phyloP scores from a whole-genome alignment of 768 basidiomycete species.

The Krasilnikovozyma curviuscula region DNA sequence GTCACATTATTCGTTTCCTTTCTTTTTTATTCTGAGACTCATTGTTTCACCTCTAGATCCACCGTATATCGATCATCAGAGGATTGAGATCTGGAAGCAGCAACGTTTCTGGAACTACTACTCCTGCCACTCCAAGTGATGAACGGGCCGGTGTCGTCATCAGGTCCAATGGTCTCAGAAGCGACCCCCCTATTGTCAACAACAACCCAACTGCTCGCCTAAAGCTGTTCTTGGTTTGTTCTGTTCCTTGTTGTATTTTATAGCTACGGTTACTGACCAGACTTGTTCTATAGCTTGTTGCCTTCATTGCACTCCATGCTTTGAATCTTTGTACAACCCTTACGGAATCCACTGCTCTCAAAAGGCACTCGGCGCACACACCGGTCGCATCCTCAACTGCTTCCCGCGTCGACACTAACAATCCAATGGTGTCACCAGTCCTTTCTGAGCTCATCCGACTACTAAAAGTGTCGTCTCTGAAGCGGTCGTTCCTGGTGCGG shows the following conservation, averaged over 20 bases:
- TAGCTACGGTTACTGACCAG: neutral
- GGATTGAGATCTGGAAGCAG: constrained; percentile 19
- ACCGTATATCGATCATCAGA: constrained; percentile 33
- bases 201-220: constrained; percentile 34
- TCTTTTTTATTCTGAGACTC: neutral
- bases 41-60: constrained; percentile 18
- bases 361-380: constrained; percentile 28
- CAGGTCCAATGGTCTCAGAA: no score
- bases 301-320: constrained; percentile 77
- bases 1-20: neutral
- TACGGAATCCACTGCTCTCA: constrained; percentile 42
- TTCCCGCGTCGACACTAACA: constrained; percentile 50
- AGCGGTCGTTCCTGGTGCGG: constrained; percentile 69
- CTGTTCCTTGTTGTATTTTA: neutral
- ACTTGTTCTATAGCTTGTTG: constrained; percentile 40
- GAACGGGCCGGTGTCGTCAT: no score
- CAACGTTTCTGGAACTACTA: constrained; percentile 2
- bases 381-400: neutral
- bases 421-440: constrained; percentile 39
- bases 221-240: constrained; percentile 65
- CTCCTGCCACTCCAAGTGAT: constrained; percentile 8
- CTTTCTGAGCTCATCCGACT: constrained; percentile 35
- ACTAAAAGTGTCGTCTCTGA: constrained; percentile 97
- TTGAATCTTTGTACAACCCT: constrained; percentile 85
- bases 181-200: neutral